Conservation (phyloP, 257 asterid species). For the Parsonsia alboflavescens region DNA sequence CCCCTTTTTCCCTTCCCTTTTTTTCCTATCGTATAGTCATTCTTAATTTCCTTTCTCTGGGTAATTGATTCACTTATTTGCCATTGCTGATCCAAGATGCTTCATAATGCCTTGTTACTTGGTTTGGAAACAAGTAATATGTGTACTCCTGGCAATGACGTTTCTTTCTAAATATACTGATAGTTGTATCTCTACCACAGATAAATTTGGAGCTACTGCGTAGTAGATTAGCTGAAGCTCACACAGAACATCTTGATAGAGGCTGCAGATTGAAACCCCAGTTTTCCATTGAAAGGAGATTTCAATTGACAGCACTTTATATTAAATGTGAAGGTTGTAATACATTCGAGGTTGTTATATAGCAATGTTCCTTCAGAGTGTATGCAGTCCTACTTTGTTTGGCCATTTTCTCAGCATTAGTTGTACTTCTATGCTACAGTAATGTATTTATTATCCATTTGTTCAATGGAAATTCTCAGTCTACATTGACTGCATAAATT, state of each 20-base stretch:
- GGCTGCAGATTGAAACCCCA: conserved; percentile 77
- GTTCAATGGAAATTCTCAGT: no score
- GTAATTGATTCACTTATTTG: background rate
- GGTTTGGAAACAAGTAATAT: background rate
- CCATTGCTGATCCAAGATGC: no score
- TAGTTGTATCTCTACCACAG: conserved; percentile 24
- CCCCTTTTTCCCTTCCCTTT: background rate
- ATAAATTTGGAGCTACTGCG: conserved; percentile 53
- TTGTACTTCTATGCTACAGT: no score
- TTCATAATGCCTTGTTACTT: background rate
- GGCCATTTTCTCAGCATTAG: no score
- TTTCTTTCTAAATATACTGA: background rate
- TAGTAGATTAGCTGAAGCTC: conserved; percentile 73
- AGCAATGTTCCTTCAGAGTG: conserved; percentile 12
- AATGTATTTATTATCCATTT: background rate
- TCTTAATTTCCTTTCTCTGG: background rate
- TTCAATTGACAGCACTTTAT: conserved; percentile 68
- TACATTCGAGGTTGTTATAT: conserved; percentile 66
- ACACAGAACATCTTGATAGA: conserved; percentile 66
- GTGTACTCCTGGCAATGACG: background rate
- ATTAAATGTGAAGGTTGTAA: conserved; percentile 63
- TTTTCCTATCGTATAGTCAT: background rate
- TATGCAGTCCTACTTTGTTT: background rate
- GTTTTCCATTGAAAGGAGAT: conserved; percentile 63
- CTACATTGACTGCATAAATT: no score